Base-by-base conservation (phyloP, 2,329 filamentous ascomycete species). In the Aspergillus versicolor region DNA sequence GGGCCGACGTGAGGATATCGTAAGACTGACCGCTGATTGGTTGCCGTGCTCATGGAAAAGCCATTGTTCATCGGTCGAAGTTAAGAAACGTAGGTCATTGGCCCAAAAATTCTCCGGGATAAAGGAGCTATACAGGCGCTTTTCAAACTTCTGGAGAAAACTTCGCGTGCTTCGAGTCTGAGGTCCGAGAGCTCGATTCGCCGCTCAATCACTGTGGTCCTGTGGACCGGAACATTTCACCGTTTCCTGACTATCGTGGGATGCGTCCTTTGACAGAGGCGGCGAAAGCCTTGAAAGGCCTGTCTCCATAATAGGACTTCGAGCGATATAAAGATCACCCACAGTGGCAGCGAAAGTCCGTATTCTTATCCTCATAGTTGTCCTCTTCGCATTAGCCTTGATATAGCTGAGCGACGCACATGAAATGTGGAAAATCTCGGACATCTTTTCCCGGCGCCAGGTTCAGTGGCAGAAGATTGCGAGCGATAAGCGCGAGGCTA, bases 21-120 rank as follows among this genome's bases (percentile, higher is more conserved):
- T 47, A 54, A 54, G 43, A 47, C 37, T 32, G 43, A 32, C 51
- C 51, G 42, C 43, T 54, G 51, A 54, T 54, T 54, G 51, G 51
- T 38, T 54, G 44, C 32, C 51, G 42, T 54, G 7, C 34, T 38
- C 40, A 32, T 47, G 22, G 42, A 41, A 52, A 45, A 47, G 51
- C 34, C 8, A 46, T 41, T 42, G 45, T 52, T 54, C 51, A 54
- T 54, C 51, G 51, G 51, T 54, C 34, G 15, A 47, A 54, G n/a
- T 45, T 54, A 40, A 47, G n/a, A 32, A 17, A 13, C 51, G 43
- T 22, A 40, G 43, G 51, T 41, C 34, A 54, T 54, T 54, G 51
- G 51, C 37, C 51, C 42, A 41, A 47, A 40, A 45, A 30, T 54
- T 30, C 19, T 22, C 51, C 32, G 51, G 51, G 2, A 47, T 47